phyloP scores from a whole-genome alignment of 495 filamentous ascomycete genomes.

The Aspergillus hancockii region DNA sequence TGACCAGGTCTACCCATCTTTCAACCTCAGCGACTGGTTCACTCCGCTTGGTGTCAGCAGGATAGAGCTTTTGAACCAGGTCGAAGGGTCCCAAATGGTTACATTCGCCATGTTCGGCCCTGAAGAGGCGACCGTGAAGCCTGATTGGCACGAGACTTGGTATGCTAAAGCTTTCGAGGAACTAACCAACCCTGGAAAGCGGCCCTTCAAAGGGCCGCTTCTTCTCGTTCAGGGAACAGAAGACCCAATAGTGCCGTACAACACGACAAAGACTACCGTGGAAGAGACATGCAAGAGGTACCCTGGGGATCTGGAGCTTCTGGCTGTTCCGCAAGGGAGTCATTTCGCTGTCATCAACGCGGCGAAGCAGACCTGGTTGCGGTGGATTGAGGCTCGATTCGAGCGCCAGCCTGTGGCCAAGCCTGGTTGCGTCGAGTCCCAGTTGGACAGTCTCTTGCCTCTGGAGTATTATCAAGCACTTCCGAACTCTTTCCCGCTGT shows the following conservation, averaged over 20 bases:
- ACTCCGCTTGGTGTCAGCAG: conserved; percentile 28
- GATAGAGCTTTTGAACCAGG: conserved; percentile 29
- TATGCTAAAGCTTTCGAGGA: conserved; percentile 24
- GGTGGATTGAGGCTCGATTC: conserved; percentile 45
- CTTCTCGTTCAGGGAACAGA: conserved; percentile 41
- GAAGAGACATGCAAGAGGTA: conserved; percentile 33
- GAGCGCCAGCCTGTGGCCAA: conserved; percentile 19
- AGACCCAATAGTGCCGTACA: conserved; percentile 30
- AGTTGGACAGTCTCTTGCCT: conserved; percentile 28
- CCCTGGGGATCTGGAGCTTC: conserved; percentile 32
- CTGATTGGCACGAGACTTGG: conserved; percentile 24
- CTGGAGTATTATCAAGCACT: conserved; percentile 23
- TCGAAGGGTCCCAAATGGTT: conserved; percentile 33
- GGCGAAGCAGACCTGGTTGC: conserved; percentile 36
- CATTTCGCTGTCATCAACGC: conserved; percentile 42
- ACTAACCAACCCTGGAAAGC: conserved; percentile 30
- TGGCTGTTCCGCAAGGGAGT: conserved; percentile 30
- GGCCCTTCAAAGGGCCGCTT: conserved; percentile 42
- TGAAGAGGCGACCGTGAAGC: conserved; percentile 24
- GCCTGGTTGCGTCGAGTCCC: conserved; percentile 17
- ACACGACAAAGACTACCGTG: conserved; percentile 28
- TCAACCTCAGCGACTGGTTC: conserved; percentile 30
- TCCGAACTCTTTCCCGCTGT: conserved; percentile 29
- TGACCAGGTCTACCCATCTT: conserved; percentile 17
- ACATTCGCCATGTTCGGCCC: conserved; percentile 22